These are phyloP conservation scores for Cajanus cajan DNA, from an alignment of 306 rosid genomes.

Conservation along the genomic window DNA sequence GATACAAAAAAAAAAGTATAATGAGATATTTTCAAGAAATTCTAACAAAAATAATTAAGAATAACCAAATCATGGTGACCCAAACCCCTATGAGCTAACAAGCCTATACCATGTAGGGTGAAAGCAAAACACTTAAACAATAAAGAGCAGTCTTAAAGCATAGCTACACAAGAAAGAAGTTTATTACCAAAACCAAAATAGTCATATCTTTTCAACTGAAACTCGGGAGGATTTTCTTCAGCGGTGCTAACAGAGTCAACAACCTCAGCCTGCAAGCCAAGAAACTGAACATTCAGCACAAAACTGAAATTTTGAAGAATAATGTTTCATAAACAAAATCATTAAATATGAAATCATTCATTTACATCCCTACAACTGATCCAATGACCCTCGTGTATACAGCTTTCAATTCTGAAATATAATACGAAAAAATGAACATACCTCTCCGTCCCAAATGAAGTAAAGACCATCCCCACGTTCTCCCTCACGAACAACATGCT, in stretches of 20 bases:
- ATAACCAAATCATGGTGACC: background rate
- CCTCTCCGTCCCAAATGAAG: conserved; percentile 96
- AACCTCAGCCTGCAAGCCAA: conserved; percentile 77
- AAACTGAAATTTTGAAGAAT: conserved; percentile 1
- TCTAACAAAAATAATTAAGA: background rate
- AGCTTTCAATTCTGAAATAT: conserved; percentile 9
- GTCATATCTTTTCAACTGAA: conserved; percentile 69
- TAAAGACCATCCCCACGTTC: conserved; percentile 78
- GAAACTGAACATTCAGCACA: conserved; percentile 20
- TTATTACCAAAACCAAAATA: conserved; percentile 79
- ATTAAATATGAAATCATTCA: background rate
- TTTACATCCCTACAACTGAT: background rate
- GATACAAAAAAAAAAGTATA: background rate
- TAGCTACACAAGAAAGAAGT: conserved; percentile 10
- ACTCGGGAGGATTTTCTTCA: conserved; percentile 65
- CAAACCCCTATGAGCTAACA: background rate
- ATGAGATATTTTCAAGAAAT: background rate
- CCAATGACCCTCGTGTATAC: background rate
- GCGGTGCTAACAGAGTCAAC: conserved; percentile 49
- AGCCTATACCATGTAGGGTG: background rate
- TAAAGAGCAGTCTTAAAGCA: conserved; percentile 13
- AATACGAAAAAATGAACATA: conserved; percentile 33
- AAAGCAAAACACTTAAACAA: conserved; percentile 1
- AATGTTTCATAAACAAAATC: conserved; percentile 5
- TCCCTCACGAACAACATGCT: conserved; percentile 73